phyloP scores from a whole-genome alignment of 306 rosid genomes.

The Cucurbita maxima region DNA sequence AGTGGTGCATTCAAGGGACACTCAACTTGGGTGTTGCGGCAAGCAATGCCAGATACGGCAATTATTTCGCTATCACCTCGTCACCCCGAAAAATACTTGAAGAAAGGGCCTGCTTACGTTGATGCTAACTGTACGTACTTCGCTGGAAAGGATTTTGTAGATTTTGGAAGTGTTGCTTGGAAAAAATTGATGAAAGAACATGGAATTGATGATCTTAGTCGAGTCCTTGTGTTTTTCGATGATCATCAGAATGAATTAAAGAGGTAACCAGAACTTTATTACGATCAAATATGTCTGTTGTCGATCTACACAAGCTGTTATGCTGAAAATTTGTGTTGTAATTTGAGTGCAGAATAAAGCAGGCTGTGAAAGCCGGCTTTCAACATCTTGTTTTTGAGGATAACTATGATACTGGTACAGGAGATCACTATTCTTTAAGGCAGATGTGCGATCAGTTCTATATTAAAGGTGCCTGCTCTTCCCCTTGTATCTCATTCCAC shows the following conservation, averaged over 20 bases:
- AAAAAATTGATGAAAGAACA: constrained; percentile 42
- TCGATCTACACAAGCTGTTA: neutral
- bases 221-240: constrained; percentile 75
- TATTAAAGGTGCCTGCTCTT: constrained; percentile 54
- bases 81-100: constrained; percentile 91
- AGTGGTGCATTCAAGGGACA: constrained; percentile 99
- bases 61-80: constrained; percentile 79
- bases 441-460: constrained; percentile 93
- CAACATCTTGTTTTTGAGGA: constrained; percentile 92
- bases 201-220: constrained; percentile 51
- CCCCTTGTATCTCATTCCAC: constrained; percentile 1
- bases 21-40: constrained; percentile 96
- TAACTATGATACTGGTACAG: constrained; percentile 97
- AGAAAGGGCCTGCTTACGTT: constrained; percentile 93
- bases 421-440: constrained; percentile 93
- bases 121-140: constrained; percentile 86
- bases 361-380: constrained; percentile 85
- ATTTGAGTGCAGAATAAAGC: constrained; percentile 45
- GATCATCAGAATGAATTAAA: constrained; percentile 96
- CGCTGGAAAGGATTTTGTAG: constrained; percentile 89
- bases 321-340: constrained; percentile 14
- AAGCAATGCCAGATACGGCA: constrained; percentile 72
- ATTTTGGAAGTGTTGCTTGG: constrained; percentile 91
- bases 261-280: constrained; percentile 36
- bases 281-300: constrained; percentile 4